Base-by-base conservation (phyloP, 345 rosid species). In the Leavenworthia alabamica region DNA sequence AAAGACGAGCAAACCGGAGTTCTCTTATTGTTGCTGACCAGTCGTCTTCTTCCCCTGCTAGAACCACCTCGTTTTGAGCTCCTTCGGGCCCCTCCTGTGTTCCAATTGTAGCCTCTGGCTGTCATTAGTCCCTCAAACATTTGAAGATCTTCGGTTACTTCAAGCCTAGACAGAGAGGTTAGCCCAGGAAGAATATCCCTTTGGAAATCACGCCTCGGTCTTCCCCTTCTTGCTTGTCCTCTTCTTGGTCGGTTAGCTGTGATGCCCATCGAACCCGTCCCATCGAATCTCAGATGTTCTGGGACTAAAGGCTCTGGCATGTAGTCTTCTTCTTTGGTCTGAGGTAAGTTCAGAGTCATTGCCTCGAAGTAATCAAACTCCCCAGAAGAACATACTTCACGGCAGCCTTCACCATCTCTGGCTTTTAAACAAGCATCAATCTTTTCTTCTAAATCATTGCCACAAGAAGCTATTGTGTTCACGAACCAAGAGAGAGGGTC, bases 121-220 rank as follows among this genome's bases (percentile, higher is more conserved):
- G 74, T 80, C 95, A 86, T 85, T 53, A 86, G 65, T 73, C 97
- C 95, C 43, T 85, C 93, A 68, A 92, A 89, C 48, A 83, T 80
- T 72, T 92, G 98, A 75, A 92, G 78, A 78, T 92, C 98, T 76
- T 86, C 94, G 0, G 88, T 85, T 35, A 92, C 95, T 80, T 92
- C 97, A 1, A 83, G 91, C 77, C 91, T 85, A 2, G 98, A 86
- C 26, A 89, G 76, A 56, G 97, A 86, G 56, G 78, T 67, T 47
- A 92, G 91, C 39, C 98, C 95, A 1, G 97, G 97, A 70, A 92
- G 97, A 66, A 86, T 85, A 77, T 92, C 98, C 84, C 95, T 92
- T 73, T 86, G 97, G 81, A 92, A 92, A 73, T 92, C 98, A 80
- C 95, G 82, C 56, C 84, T 82, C 64, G 86, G 95, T 80, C 99